These are phyloP conservation scores for Triangularia setosa DNA, from an alignment of 2,329 filamentous ascomycete species.

Conservation along the genomic window DNA sequence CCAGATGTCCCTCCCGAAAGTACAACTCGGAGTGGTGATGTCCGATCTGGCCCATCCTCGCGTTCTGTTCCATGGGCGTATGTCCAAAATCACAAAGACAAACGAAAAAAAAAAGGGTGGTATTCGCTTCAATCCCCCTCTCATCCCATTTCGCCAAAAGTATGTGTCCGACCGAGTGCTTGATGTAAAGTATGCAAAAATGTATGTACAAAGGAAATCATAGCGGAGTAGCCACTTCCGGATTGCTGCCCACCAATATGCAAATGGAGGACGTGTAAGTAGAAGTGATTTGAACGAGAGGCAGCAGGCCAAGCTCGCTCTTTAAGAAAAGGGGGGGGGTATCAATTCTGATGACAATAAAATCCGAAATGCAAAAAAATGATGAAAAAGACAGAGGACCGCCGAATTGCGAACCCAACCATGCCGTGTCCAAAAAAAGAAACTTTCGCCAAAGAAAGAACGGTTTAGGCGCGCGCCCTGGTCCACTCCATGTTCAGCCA, in stretches of 20 bases:
- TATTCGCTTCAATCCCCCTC: neutral
- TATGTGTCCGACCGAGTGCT: neutral
- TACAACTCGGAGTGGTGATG: neutral
- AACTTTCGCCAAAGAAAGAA: neutral
- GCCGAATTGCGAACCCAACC: neutral
- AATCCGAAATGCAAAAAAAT: neutral
- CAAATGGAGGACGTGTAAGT: neutral
- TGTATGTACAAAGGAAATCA: neutral
- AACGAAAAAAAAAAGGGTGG: neutral
- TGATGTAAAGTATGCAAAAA: neutral
- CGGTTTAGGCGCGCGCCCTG: neutral
- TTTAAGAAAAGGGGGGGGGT: neutral
- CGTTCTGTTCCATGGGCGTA: neutral
- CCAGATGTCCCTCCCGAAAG: neutral
- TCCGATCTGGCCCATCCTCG: neutral
- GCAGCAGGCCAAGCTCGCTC: neutral
- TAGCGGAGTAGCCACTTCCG: neutral
- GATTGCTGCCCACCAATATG: neutral
- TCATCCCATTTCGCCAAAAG: neutral
- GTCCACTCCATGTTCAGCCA: conserved; percentile 60
- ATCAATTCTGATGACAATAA: neutral
- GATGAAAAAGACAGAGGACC: neutral
- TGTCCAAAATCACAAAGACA: neutral
- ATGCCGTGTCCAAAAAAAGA: neutral
- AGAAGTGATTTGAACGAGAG: neutral